phyloP scores from a whole-genome alignment of 78 protist species.

The Dictyostelium firmibasis region DNA sequence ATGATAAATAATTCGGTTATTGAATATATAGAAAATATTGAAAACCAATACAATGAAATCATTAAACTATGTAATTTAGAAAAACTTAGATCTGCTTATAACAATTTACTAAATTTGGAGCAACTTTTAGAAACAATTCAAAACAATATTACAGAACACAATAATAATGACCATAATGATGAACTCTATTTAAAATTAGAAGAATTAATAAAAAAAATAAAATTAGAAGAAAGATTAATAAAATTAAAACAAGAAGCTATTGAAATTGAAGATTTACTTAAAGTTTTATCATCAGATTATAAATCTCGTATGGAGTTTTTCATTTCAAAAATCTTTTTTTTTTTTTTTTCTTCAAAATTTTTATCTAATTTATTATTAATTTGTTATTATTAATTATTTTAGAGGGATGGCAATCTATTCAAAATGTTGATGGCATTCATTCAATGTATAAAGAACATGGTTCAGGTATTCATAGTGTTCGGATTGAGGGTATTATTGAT shows the following conservation, averaged over 20 bases:
- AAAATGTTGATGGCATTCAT: constrained; percentile 35
- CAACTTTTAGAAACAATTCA: background rate
- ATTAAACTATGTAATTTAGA: background rate
- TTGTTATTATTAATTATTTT: background rate
- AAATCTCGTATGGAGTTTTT: background rate
- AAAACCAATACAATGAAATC: background rate
- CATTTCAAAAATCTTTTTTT: background rate
- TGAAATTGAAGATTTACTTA: constrained; percentile 14
- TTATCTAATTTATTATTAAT: background rate
- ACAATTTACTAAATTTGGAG: background rate
- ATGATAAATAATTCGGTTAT: background rate
- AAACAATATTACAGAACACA: background rate
- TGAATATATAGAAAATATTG: background rate
- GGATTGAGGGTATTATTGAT: constrained; percentile 59
- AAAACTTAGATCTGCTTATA: background rate
- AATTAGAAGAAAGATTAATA: background rate
- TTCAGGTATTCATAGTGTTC: constrained; percentile 45
- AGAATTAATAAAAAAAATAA: background rate
- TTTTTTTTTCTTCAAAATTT: background rate
- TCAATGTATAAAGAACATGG: constrained; percentile 66
- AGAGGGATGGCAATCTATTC: constrained; percentile 57
- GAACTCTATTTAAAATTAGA: background rate
- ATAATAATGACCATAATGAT: background rate
- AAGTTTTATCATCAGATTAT: background rate
- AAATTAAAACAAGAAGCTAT: constrained; percentile 2